Conservation (phyloP, 345 rosid species). For the Melastoma malabathricum region DNA sequence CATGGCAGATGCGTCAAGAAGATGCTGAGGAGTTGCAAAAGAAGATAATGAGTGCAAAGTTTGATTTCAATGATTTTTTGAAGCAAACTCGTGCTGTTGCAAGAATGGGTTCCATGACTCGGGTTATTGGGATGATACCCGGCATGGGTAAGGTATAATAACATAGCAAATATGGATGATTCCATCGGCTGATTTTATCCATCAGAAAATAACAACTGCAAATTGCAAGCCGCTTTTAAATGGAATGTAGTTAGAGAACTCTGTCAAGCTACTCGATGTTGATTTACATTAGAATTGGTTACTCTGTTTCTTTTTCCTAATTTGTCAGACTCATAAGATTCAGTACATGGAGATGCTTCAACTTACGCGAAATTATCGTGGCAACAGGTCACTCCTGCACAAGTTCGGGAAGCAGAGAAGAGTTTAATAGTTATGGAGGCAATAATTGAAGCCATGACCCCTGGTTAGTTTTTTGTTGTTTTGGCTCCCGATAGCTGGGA, state of each 20-base stretch:
- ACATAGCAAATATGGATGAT: too few relatives aligned
- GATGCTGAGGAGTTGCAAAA: conserved; percentile 95
- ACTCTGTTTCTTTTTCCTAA: too few relatives aligned
- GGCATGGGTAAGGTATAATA: conserved; percentile 80
- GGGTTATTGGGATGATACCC: conserved; percentile 93
- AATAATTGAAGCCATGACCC: conserved; percentile 89
- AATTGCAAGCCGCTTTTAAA: too few relatives aligned
- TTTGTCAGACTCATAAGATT: too few relatives aligned
- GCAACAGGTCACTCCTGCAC: conserved; percentile 74
- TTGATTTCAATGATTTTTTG: conserved; percentile 91
- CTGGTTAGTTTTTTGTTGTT: conserved; percentile 32
- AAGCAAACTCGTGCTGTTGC: conserved; percentile 96
- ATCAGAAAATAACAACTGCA: too few relatives aligned
- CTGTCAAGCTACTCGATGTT: too few relatives aligned
- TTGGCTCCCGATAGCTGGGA: too few relatives aligned
- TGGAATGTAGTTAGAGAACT: too few relatives aligned
- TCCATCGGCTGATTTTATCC: too few relatives aligned
- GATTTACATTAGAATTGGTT: too few relatives aligned
- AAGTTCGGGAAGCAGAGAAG: conserved; percentile 92
- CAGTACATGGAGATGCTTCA: conserved; percentile 1
- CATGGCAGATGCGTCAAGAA: conserved; percentile 74
- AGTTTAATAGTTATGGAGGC: conserved; percentile 71
- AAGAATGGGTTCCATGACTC: conserved; percentile 94
- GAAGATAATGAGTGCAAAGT: conserved; percentile 96
- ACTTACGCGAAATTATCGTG: background rate